Base-by-base conservation (phyloP, 2,329 filamentous ascomycete species). In the Metarhizium rileyi region DNA sequence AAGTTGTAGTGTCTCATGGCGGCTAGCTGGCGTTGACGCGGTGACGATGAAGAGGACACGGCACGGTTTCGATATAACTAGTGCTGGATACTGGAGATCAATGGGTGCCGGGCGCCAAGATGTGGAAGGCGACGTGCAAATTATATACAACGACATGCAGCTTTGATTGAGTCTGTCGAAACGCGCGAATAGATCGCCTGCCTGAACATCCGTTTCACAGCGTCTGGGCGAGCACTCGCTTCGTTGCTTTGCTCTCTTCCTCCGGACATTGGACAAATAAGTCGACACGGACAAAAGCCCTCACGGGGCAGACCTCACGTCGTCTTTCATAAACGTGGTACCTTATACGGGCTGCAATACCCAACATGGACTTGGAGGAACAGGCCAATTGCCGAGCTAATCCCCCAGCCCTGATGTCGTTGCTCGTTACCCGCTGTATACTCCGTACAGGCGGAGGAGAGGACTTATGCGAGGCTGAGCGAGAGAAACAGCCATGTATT, bases 1-100 rank as follows among this genome's bases (percentile, higher is more conserved):
- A 70, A 69, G 52, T 67, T 68, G 64, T 68, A 68, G 51, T 69
- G 62, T 47, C 57, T 58, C 42, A 60, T 52, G 48, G 20, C 33
- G 27, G 20, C 20, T 42, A 20, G 16, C 7, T 8, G 35, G 20
- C 18, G n/a, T 20, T n/a, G 18, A 38, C n/a, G 18, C 35, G 16
- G n/a, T 8, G 35, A 14, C n/a, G 10, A 33, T 16, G 30, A 14
- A n/a, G 5, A 16, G 30, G 30, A 5, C 5, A n/a, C 30, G 30
- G 12, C 16, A 5, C 22, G 16, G 30, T 12, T 20, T 30, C n/a
- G 27, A 33, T 22, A 23, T 22, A 33, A 12, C 12, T 10, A 5
- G 9, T 5, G 30, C 10, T 16, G 12, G 30, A 33, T 5, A 33
- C 30, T 33, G 30, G n/a, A n/a, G n/a, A n/a, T n/a, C n/a, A n/a